phyloP scores from a whole-genome alignment of 345 rosid species.

The Acer campestre region DNA sequence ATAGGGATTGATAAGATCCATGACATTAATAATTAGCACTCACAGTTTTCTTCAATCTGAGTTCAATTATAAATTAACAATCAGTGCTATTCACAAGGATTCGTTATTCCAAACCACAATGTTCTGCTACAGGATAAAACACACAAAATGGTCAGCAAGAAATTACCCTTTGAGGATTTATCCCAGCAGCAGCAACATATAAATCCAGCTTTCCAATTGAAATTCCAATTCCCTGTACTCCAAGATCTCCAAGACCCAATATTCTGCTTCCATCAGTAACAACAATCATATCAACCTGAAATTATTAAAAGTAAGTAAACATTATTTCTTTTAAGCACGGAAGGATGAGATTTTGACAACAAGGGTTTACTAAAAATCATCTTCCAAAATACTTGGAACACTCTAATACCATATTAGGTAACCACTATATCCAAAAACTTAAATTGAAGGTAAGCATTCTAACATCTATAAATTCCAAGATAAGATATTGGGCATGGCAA shows the following conservation, averaged over 20 bases:
- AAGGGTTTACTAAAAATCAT: not conserved
- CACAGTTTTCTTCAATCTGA: not conserved
- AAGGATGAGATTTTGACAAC: not conserved
- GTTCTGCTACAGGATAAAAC: not conserved
- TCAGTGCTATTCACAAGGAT: not conserved
- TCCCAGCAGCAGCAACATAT: constrained; percentile 99
- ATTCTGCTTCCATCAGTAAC: constrained; percentile 99
- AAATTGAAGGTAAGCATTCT: not conserved
- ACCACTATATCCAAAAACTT: not conserved
- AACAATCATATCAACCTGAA: constrained; percentile 99
- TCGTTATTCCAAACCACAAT: not conserved
- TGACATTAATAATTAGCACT: not conserved
- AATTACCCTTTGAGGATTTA: constrained; percentile 95
- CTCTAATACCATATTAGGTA: not conserved
- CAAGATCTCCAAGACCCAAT: constrained; percentile 98
- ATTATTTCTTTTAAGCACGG: not conserved
- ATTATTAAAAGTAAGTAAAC: not conserved
- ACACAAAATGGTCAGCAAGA: not conserved
- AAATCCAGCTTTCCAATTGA: constrained; percentile 94
- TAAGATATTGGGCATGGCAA: not conserved
- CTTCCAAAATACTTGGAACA: not conserved
- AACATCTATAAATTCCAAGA: not conserved
- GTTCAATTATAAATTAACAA: not conserved
- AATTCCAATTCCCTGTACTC: constrained; percentile 97
- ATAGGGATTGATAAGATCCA: not conserved